These are phyloP conservation scores for Trichophyton rubrum DNA, from an alignment of 2,329 filamentous ascomycete species.

Conservation along the genomic window DNA sequence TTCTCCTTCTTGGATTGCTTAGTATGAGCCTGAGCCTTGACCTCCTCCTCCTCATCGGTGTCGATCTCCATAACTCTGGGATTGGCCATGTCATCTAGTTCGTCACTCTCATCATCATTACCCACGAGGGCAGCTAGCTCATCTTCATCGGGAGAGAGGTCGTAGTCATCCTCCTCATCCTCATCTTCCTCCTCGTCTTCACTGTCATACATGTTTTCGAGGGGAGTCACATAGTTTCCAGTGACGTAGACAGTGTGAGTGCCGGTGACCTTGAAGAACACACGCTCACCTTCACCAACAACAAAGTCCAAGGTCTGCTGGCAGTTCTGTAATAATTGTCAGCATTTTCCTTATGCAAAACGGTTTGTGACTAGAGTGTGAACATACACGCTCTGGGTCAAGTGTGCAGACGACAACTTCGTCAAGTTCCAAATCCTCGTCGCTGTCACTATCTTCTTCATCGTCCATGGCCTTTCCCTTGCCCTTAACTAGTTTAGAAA, in stretches of 20 bases:
- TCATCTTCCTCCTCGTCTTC: conserved; percentile 35
- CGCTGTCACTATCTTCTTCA: conserved; percentile 47
- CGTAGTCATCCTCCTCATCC: conserved; percentile 60
- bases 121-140: conserved; percentile 48
- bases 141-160: conserved; percentile 66
- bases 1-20: conserved; percentile 52
- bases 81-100: conserved; percentile 64
- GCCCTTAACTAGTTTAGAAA: conserved; percentile 46
- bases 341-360: conserved; percentile 1
- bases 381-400: conserved; percentile 73
- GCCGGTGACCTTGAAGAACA: conserved; percentile 85
- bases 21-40: conserved; percentile 49
- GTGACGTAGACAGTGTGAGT: conserved; percentile 86
- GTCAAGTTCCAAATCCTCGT: conserved; percentile 56
- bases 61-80: conserved; percentile 76
- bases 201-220: conserved; percentile 34
- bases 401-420: conserved; percentile 93
- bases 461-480: conserved; percentile 60
- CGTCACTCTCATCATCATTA: conserved; percentile 55
- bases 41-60: conserved; percentile 67
- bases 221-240: conserved; percentile 81
- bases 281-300: conserved; percentile 72
- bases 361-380: background rate
- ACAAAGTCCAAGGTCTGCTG: conserved; percentile 93
- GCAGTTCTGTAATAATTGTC: conserved; percentile 53